Base-by-base conservation (phyloP, 179 eudicot genomes). In the Actinidia chinensis region DNA sequence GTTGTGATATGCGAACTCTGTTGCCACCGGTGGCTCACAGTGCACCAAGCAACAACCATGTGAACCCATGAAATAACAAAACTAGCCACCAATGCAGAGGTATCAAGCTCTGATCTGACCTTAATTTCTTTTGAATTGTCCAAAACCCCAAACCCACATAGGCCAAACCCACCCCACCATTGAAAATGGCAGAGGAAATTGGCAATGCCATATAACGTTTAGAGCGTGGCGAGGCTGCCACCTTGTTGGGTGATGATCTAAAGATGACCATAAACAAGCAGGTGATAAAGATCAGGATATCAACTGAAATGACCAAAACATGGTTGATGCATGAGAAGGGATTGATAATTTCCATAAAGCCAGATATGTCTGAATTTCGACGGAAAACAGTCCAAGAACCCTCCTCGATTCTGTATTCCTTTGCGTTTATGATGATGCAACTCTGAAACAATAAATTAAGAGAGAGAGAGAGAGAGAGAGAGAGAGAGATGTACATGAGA, bases 41-140 rank as follows among this genome's bases (percentile, higher is more conserved):
- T 70, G 82, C 6, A 22, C 87, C 87, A 8, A 88, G 77, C 20
- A 73, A 73, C 58, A 86, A 70, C 90, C 88, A 85, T 69, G 84
- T 80, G 51, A 84, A 23, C 7, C 88, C 90, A 15, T 88, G 87
- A 14, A 82, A 67, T 15, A 80, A 36, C 51, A 43, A 56, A 6
- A 82, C 47, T 77, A 71, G 58, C 84, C 89, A 84, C 84, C 79
- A 76, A 75, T 86, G 87, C 46, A 86, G 59, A 61, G 88, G 90
- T 1, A 71, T 13, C 23, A 83, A 13, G 18, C 82, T 73, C n/a
- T 80, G 78, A n/a, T 23, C 75, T 50, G 73, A 80, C 25, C 78
- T 82, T 52, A 83, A 61, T 68, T 82, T 83, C 66, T 82, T 79
- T 67, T 58, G 67, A 76, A 85, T 48, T 59, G 50, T 70, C 87